phyloP scores from a whole-genome alignment of 139 green algal species.

The Picochlorum sp. region DNA sequence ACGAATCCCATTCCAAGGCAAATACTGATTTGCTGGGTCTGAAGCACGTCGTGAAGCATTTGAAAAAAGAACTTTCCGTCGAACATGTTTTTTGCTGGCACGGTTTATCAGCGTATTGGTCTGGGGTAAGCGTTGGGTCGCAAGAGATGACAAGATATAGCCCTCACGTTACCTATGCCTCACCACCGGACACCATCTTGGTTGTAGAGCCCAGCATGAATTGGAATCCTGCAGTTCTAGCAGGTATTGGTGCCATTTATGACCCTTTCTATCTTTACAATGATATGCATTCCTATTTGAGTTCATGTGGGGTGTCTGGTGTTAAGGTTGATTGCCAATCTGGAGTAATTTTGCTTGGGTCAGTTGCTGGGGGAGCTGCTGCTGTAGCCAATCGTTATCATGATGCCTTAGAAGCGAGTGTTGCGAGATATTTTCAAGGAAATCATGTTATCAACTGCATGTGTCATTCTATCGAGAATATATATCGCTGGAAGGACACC shows the following conservation, averaged over 20 bases:
- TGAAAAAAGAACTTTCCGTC: slow-evolving; percentile 43
- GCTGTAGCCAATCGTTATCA: slow-evolving; percentile 42
- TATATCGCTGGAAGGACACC: slow-evolving; percentile 39
- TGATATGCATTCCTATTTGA: slow-evolving; percentile 86
- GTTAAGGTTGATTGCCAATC: slow-evolving; percentile 92
- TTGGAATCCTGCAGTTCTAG: slow-evolving; percentile 32
- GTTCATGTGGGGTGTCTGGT: slow-evolving; percentile 61
- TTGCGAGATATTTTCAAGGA: slow-evolving; percentile 65
- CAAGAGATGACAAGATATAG: slow-evolving; percentile 22
- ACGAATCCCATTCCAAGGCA: neutral
- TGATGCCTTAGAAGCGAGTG: slow-evolving; percentile 60
- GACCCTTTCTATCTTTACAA: slow-evolving; percentile 59
- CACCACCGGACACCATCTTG: slow-evolving; percentile 27
- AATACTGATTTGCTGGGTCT: slow-evolving; percentile 29
- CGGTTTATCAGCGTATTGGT: slow-evolving; percentile 88
- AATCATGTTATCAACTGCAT: slow-evolving; percentile 98
- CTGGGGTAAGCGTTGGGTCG: slow-evolving; percentile 55
- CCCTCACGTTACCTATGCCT: slow-evolving; percentile 10
- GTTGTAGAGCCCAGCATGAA: slow-evolving; percentile 77
- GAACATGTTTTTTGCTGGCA: slow-evolving; percentile 92
- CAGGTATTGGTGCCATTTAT: slow-evolving; percentile 65
- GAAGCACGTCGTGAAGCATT: slow-evolving; percentile 43
- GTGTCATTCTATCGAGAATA: slow-evolving; percentile 95
- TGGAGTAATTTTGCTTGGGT: slow-evolving; percentile 44
- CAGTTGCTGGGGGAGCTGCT: slow-evolving; percentile 41